Base-by-base conservation (phyloP, 768 basidiomycete genomes). In the Gymnopilus dilepis region DNA sequence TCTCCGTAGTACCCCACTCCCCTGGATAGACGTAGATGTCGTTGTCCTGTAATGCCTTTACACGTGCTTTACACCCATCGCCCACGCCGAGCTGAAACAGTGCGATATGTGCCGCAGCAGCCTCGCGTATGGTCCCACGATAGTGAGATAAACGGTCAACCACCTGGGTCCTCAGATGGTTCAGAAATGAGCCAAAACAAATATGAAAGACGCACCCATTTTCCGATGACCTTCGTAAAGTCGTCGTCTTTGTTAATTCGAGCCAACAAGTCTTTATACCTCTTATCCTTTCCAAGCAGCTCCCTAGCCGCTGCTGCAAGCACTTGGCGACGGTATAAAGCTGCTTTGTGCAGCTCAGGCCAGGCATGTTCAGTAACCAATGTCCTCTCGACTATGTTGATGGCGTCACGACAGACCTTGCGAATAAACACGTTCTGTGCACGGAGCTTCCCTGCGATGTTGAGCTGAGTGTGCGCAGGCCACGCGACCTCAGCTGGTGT, bases 271-370 rank as follows among this genome's bases (percentile, higher is more conserved):
- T 34, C 33, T 6, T 34, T 34, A 12, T 34, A 34, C 33, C 12
- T 34, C 12, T 34, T 34, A 12, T 34, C 33, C 33, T 34, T 34
- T 6, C 33, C 33, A 6, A 34, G 33, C 6, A 34, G 33, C 33
- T 34, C 6, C 33, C 12, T 6, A 6, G 12, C 33, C 33, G 33
- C 33, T 34, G 6, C 33, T 34, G 12, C 6, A 12, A 34, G 33
- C 6, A 34, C 33, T 34, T 34, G 33, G 12, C 33, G 33, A 6
- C 33, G n/a, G 22, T 61, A 61, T 11, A 38, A 34, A 5, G 54
- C 34, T 3, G 19, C 33, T 3, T 37, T 28, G 31, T 57, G 30
- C 8, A 61, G 60, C 38, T 61, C 60, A 12, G 60, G 60, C 60
- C 60, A 61, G 2, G 60, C 53, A 15, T 56, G 8, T 4, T 19